Base-by-base conservation (phyloP, 495 filamentous ascomycete species). In the Penicillium angulare region DNA sequence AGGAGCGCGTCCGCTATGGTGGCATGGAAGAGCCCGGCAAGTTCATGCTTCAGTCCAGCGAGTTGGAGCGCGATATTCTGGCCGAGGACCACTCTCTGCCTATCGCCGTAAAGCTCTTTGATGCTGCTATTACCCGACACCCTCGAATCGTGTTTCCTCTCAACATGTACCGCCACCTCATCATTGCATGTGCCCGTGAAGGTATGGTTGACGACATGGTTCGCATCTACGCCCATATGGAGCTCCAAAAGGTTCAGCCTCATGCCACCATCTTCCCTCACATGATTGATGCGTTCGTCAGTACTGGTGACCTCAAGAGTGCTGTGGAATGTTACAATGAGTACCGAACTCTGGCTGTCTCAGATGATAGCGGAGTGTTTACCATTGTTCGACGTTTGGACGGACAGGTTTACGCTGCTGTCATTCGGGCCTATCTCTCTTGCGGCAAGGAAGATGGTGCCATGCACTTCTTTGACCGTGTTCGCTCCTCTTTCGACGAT, bases 251-350 rank as follows among this genome's bases (percentile, higher is more conserved):
- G 46, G 79, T 90, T 18, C 78, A 77, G 12, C 88, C 92, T 0
- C 82, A 82, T 52, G 84, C 89, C 16, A 82, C 86, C 33, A 90
- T 91, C 27, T 96, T 95, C 69, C 83, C 89, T 2, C 79, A 84
- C 12, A 95, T 98, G 89, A 97, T 98, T 60, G 82, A 88, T 32
- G 90, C 90, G 0, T 97, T 96, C 61, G 90, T 87, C 36, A 79
- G 79, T 23, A 78, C 78, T 5, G 85, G 90, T 13, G 90, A 98
- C 59, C 76, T 97, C 31, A 75, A 78, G 59, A 92, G 87, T 54
- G 95, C 90, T n/a, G 86, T 96, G 9, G 93, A 97, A 60, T 90
- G 89, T 72, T 97, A 95, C 71, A 89, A 95, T 56, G 90, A 92
- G 67, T 98, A 97, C 77, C 90, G 88, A 61, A 75, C 78, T 9